A percentile compares a stretch with the other conserved stretches of the same genome.
phyloP scores from a whole-genome alignment of 306 rosid genomes.

The Mucuna pruriens region DNA sequence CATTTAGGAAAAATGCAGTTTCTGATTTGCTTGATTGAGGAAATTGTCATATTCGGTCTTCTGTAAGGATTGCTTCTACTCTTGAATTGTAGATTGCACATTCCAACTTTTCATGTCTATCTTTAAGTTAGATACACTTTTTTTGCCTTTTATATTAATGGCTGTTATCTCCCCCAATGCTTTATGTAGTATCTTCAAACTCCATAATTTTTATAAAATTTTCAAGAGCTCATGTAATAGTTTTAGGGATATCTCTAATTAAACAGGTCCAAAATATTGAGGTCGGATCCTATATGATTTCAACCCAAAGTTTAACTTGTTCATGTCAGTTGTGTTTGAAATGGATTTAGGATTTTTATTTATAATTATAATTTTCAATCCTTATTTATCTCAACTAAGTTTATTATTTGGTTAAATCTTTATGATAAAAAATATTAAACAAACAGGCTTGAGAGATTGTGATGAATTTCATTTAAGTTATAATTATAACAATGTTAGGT shows the following conservation, averaged over 20 bases:
- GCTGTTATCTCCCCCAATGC: not conserved
- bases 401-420: not conserved
- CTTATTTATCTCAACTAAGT: not conserved
- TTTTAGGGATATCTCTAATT: not conserved
- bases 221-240: not conserved
- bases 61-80: slow-evolving; percentile 1
- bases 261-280: not conserved
- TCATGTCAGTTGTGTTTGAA: too few species aligned
- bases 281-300: not conserved
- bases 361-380: not conserved
- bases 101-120: not conserved
- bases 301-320: not conserved
- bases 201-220: not conserved
- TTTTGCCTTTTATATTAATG: not conserved
- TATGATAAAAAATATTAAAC: too few species aligned
- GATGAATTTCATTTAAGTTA: too few species aligned
- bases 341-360: not conserved
- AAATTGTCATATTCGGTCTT: slow-evolving; percentile 10
- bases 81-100: slow-evolving; percentile 3
- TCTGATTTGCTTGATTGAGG: slow-evolving; percentile 75
- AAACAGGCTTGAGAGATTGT: too few species aligned
- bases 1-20: slow-evolving; percentile 62
- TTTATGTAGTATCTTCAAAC: not conserved
- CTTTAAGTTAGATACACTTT: not conserved
- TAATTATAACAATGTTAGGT: too few species aligned